Percentiles rank a stretch among this genome's conserved stretches.
phyloP scores from a whole-genome alignment of 2,329 filamentous ascomycete species.

The Diatrype stigma region DNA sequence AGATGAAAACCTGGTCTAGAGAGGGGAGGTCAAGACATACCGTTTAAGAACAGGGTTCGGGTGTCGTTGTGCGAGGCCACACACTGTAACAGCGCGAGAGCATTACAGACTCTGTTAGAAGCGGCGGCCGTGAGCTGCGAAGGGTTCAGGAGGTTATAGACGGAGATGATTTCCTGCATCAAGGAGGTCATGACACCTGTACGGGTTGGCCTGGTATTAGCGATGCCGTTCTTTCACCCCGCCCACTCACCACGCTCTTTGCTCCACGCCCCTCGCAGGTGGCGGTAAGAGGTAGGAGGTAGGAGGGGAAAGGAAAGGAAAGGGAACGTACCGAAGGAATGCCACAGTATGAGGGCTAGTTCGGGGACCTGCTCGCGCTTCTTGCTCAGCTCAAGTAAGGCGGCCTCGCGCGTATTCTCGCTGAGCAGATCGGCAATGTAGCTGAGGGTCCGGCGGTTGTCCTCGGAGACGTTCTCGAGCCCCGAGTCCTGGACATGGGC shows the following conservation, averaged over 20 bases:
- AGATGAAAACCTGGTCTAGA: neutral
- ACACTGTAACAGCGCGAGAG: slow-evolving; percentile 89
- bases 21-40: slow-evolving; percentile 41
- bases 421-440: slow-evolving; percentile 92
- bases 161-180: slow-evolving; percentile 96
- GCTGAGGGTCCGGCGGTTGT: slow-evolving; percentile 86
- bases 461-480: slow-evolving; percentile 73
- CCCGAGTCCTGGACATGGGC: slow-evolving; percentile 50
- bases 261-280: too few species aligned
- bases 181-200: slow-evolving; percentile 96
- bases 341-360: slow-evolving; percentile 93
- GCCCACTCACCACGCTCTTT: neutral
- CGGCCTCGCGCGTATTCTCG: slow-evolving; percentile 80
- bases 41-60: slow-evolving; percentile 85
- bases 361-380: slow-evolving; percentile 98
- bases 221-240: slow-evolving; percentile 7
- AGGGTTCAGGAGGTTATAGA: slow-evolving; percentile 93
- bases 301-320: neutral
- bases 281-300: too few species aligned
- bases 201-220: slow-evolving; percentile 19
- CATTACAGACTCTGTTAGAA: slow-evolving; percentile 96
- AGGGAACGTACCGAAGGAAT: slow-evolving; percentile 78
- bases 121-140: slow-evolving; percentile 97
- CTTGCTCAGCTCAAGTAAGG: slow-evolving; percentile 93
- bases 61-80: slow-evolving; percentile 98